phyloP scores from a whole-genome alignment of 768 basidiomycete genomes.

The Macrolepiota albuminosa region DNA sequence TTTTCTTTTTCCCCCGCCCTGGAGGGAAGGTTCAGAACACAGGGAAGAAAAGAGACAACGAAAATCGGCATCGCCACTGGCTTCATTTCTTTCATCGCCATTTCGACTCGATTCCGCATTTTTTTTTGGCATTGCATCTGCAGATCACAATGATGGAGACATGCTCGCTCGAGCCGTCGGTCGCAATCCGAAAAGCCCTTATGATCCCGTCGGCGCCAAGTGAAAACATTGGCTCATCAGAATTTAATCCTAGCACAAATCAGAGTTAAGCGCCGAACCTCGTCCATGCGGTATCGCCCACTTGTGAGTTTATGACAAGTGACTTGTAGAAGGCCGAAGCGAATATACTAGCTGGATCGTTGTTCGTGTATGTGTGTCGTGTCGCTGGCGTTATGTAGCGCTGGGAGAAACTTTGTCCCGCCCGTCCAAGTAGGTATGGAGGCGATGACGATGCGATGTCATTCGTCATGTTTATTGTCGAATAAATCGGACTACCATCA shows the following conservation, averaged over 20 bases:
- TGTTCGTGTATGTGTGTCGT: too few species aligned
- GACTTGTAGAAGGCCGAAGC: not conserved
- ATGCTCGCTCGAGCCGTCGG: not conserved
- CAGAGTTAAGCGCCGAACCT: too few species aligned
- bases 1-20: not conserved
- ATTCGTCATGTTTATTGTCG: not conserved
- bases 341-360: not conserved
- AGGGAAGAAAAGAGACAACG: not conserved
- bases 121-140: too few species aligned
- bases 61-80: not conserved
- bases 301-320: too few species aligned
- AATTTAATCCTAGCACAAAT: too few species aligned
- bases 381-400: too few species aligned
- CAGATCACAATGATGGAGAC: not conserved
- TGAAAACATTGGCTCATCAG: too few species aligned
- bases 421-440: too few species aligned
- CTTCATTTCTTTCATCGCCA: not conserved
- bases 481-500: not conserved
- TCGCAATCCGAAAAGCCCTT: not conserved
- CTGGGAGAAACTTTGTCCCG: too few species aligned
- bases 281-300: too few species aligned
- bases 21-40: not conserved
- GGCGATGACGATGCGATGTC: not conserved
- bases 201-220: not conserved
- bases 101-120: too few species aligned